Evolutionary conservation across 2,329 filamentous ascomycete species (phyloP).

Genomic region (Dichotomopilus funicola): DNA sequence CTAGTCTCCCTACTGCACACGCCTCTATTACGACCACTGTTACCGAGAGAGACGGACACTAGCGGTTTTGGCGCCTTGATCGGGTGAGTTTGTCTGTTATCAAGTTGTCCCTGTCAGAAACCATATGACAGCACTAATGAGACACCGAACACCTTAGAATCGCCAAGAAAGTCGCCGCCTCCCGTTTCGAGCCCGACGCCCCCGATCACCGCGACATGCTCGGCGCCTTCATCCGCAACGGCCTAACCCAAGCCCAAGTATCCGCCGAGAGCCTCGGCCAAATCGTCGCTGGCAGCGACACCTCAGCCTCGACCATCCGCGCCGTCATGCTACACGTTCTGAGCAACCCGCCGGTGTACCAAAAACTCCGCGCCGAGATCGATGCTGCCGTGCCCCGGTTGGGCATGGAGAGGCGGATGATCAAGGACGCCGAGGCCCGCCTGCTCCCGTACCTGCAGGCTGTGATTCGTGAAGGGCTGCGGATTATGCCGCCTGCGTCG

Average conservation of each 20-base stretch:
- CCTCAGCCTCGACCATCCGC: slow-evolving; percentile 43
- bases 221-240: slow-evolving; percentile 36
- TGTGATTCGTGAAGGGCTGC: slow-evolving; percentile 34
- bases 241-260: slow-evolving; percentile 19
- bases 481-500: slow-evolving; percentile 30
- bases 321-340: slow-evolving; percentile 41
- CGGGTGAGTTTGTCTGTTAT: background rate
- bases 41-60: background rate
- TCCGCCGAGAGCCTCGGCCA: slow-evolving; percentile 15
- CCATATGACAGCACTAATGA: background rate
- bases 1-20: background rate
- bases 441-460: slow-evolving; percentile 33
- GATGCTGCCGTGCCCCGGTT: slow-evolving; percentile 32
- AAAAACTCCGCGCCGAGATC: slow-evolving; percentile 18
- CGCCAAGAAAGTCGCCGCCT: background rate
- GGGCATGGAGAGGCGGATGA: slow-evolving; percentile 28
- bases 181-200: background rate
- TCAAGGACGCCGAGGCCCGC: slow-evolving; percentile 25
- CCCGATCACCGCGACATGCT: slow-evolving; percentile 32
- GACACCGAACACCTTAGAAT: background rate
- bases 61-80: background rate
- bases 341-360: slow-evolving; percentile 34
- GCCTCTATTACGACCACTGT: background rate
- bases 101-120: background rate
- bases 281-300: slow-evolving; percentile 43